Conservation (phyloP, 441 rosid genomes). For the Corymbia citriodora region DNA sequence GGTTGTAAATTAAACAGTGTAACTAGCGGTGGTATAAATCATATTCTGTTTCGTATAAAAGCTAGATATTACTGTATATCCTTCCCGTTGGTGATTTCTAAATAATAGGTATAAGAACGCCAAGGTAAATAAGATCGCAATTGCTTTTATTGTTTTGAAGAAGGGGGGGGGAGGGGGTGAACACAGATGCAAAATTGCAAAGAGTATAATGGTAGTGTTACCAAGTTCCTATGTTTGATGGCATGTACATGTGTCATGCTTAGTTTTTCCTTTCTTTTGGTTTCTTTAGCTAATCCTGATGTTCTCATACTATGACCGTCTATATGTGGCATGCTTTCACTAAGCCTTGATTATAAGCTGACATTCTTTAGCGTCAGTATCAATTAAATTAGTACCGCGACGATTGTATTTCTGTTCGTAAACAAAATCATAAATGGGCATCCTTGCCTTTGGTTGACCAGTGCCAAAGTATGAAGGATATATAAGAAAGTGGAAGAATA, state of each 20-base stretch:
- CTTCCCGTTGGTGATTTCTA: background rate
- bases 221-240: background rate
- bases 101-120: background rate
- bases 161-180: too few relatives aligned
- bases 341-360: background rate
- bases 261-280: background rate
- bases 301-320: background rate
- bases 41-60: background rate
- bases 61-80: background rate
- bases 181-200: background rate
- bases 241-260: background rate
- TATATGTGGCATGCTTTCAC: background rate
- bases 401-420: background rate
- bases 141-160: background rate
- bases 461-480: background rate
- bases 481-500: background rate
- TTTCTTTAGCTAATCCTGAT: background rate
- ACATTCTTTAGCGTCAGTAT: background rate
- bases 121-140: background rate
- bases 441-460: background rate
- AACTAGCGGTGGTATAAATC: background rate
- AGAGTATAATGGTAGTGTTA: background rate
- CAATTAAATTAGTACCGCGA: background rate
- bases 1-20: background rate
- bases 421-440: background rate